Evolutionary conservation across 2,329 filamentous ascomycete species (phyloP).

Genomic region (Zymoseptoria pseudotritici): DNA sequence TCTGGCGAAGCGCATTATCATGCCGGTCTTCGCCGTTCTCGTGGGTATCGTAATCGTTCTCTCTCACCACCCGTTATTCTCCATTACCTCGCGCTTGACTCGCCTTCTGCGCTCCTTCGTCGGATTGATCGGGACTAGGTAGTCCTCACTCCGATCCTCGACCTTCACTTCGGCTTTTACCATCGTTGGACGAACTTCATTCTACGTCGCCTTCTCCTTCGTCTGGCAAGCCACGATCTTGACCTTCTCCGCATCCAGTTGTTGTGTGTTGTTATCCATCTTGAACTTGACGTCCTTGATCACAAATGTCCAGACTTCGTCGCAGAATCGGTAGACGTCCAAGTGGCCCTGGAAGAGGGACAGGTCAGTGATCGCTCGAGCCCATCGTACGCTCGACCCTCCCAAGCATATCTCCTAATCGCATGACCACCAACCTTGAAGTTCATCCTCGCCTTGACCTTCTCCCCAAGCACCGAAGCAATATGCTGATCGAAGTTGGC

Average conservation of each 20-base stretch:
- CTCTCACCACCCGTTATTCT: background rate
- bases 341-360: conserved; percentile 65
- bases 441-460: conserved; percentile 80
- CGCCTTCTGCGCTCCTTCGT: background rate
- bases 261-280: conserved; percentile 63
- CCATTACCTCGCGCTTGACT: background rate
- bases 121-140: background rate
- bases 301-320: conserved; percentile 98
- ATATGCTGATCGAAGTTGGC: conserved; percentile 92
- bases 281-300: conserved; percentile 99
- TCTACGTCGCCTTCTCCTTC: conserved; percentile 63
- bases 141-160: background rate
- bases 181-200: background rate
- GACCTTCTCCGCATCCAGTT: conserved; percentile 78
- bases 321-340: conserved; percentile 97
- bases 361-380: background rate
- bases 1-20: background rate
- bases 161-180: background rate
- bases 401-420: background rate
- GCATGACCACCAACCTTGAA: conserved; percentile 71
- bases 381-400: background rate
- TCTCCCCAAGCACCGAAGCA: conserved; percentile 82
- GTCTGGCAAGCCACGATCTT: conserved; percentile 95
- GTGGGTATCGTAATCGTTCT: background rate
- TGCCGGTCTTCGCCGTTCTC: background rate